Evolutionary conservation across 495 filamentous ascomycete species (phyloP).

Genomic region (Talaromyces liani): DNA sequence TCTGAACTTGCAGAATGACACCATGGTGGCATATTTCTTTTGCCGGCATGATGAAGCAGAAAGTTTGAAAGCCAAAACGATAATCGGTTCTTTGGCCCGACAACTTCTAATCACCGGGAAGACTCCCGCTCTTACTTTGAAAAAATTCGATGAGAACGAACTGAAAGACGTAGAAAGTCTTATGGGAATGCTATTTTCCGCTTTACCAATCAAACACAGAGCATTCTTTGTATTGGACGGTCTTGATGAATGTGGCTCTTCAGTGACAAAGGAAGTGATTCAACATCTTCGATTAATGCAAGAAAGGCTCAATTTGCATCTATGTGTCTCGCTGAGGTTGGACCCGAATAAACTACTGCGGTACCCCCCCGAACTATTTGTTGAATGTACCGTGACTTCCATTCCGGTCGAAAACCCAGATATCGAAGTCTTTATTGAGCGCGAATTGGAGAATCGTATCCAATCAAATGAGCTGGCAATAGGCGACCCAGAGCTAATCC

Average conservation of each 20-base stretch:
- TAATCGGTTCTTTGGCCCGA: slow-evolving; percentile 31
- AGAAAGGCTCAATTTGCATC: slow-evolving; percentile 14
- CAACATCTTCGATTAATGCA: slow-evolving; percentile 18
- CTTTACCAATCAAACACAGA: slow-evolving; percentile 15
- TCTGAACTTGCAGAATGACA: slow-evolving; percentile 18
- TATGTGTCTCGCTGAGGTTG: slow-evolving; percentile 26
- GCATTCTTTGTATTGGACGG: slow-evolving; percentile 30
- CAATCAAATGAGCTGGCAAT: slow-evolving; percentile 24
- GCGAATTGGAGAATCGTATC: slow-evolving; percentile 24
- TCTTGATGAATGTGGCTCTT: slow-evolving; percentile 26
- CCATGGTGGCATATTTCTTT: slow-evolving; percentile 35
- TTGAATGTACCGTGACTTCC: neutral
- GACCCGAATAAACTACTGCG: slow-evolving; percentile 11
- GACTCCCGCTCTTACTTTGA: neutral
- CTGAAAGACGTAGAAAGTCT: slow-evolving; percentile 9
- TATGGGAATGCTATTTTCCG: slow-evolving; percentile 15
- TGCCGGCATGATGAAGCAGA: slow-evolving; percentile 30
- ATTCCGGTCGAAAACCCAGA: slow-evolving; percentile 33
- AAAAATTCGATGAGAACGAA: neutral
- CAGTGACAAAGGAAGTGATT: slow-evolving; percentile 17
- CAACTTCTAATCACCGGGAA: slow-evolving; percentile 20
- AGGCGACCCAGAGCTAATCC: slow-evolving; percentile 25
- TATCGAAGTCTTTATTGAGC: slow-evolving; percentile 28
- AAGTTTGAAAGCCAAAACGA: slow-evolving; percentile 27
- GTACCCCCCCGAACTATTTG: neutral